phyloP scores from a whole-genome alignment of 306 rosid genomes.

The Comarum palustre region DNA sequence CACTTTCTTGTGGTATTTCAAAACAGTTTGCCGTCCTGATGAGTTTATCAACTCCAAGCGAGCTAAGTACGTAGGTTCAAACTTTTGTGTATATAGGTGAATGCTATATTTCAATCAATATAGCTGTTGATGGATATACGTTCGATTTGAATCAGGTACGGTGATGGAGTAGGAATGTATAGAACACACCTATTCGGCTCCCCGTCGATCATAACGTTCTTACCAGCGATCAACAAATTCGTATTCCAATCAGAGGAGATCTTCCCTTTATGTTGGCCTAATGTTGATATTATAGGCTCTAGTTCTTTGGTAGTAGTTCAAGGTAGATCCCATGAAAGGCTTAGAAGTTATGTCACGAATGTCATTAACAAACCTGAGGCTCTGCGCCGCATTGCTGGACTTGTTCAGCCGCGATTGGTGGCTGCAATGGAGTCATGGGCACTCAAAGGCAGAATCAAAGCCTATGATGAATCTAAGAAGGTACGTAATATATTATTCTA shows the following conservation, averaged over 20 bases:
- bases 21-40: slow-evolving; percentile 39
- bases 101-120: background rate
- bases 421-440: slow-evolving; percentile 23
- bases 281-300: slow-evolving; percentile 14
- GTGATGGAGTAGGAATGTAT: slow-evolving; percentile 34
- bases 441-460: slow-evolving; percentile 18
- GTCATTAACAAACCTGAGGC: slow-evolving; percentile 19
- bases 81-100: too few species aligned
- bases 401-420: slow-evolving; percentile 23
- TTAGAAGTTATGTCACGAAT: slow-evolving; percentile 11
- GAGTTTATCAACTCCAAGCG: slow-evolving; percentile 35
- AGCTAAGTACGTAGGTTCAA: slow-evolving; percentile 38
- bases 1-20: slow-evolving; percentile 46
- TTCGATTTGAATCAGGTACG: slow-evolving; percentile 20
- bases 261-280: slow-evolving; percentile 21
- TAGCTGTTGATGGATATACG: background rate
- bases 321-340: slow-evolving; percentile 27
- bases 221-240: slow-evolving; percentile 23
- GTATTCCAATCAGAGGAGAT: slow-evolving; percentile 13
- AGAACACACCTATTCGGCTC: slow-evolving; percentile 31
- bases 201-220: slow-evolving; percentile 33
- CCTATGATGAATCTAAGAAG: slow-evolving; percentile 18
- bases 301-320: slow-evolving; percentile 27
- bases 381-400: slow-evolving; percentile 23
- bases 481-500: background rate